These are phyloP conservation scores for Lasiodiplodia hormozganensis DNA, from an alignment of 2,329 filamentous ascomycete genomes.

Conservation along the genomic window DNA sequence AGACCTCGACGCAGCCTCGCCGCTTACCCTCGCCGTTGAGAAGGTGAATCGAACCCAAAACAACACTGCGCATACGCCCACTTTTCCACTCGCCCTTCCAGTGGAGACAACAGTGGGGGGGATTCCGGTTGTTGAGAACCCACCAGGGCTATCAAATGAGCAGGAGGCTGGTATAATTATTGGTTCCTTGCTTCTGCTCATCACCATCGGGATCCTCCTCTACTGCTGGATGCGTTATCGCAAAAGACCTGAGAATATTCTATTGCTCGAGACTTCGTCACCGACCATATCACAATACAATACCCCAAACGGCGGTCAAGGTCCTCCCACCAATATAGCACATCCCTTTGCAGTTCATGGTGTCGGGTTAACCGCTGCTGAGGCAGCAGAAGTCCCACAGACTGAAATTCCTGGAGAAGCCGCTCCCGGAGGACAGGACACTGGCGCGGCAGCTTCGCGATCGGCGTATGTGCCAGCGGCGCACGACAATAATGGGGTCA, in stretches of 20 bases:
- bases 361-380: too few species aligned
- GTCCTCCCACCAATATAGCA: too few species aligned
- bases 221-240: not conserved
- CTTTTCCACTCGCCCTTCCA: not conserved
- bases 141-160: not conserved
- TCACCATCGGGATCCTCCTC: not conserved
- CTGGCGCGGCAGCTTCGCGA: too few species aligned
- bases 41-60: not conserved
- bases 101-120: not conserved
- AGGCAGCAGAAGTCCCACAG: too few species aligned
- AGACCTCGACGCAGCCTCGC: not conserved
- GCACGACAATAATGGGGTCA: too few species aligned
- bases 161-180: conserved; percentile 4
- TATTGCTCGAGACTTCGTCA: not conserved
- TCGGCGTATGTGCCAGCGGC: too few species aligned
- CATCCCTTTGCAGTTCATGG: too few species aligned
- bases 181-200: not conserved
- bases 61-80: not conserved
- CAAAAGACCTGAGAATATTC: not conserved
- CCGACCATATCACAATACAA: too few species aligned
- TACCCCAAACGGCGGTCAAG: too few species aligned
- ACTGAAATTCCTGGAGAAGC: too few species aligned
- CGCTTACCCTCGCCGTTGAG: not conserved
- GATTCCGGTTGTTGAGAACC: not conserved
- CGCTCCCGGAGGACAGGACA: too few species aligned